Evolutionary conservation across 441 rosid species (phyloP), one percentile per base, ranked within the genome.

Genomic region (Populus hybrid): DNA sequence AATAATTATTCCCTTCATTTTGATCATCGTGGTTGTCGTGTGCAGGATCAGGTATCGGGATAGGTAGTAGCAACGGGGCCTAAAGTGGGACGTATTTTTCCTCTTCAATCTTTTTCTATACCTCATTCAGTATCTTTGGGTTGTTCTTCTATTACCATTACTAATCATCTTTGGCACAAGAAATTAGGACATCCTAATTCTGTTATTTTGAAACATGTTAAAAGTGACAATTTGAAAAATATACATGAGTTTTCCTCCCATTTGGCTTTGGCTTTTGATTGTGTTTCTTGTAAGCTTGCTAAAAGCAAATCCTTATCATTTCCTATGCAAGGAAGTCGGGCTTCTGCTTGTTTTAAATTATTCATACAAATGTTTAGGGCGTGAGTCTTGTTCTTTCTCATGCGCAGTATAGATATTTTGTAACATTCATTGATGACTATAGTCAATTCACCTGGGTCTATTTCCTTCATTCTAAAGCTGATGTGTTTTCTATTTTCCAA

Each of bases 361-460:
- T 77, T 40, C 69, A 36, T 35, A 50, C 69, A 34, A 69, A 69
- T 77, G 72, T 77, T 20, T 53, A 24, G 36, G 69, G 69, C 0
- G 34, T 77, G 32, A 30, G 32, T 69, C 57, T 3, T 16, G 18
- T 77, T 70, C 35, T 50, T 6, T 77, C 61, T 34, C 74, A 57
- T 77, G 68, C 59, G 11, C 11, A 75, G 38, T 75, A 35, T 6
- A 75, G 66, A 26, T 74, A 53, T 26, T 73, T 57, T 57, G 50
- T 72, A 67, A 57, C 18, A 30, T 30, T 30, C 4, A 30, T 30
- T 30, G 32, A 30, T 30, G 32, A 30, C 32, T 30, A 30, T 30
- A 30, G 32, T 30, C 32, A 30, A 30, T 30, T 30, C 32, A 30
- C 4, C 32, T 30, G 4, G 32, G 32, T 30, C 32, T 30, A 30